These are phyloP conservation scores for Mallotus nudiflorus DNA, from an alignment of 345 rosid genomes.

Conservation along the genomic window DNA sequence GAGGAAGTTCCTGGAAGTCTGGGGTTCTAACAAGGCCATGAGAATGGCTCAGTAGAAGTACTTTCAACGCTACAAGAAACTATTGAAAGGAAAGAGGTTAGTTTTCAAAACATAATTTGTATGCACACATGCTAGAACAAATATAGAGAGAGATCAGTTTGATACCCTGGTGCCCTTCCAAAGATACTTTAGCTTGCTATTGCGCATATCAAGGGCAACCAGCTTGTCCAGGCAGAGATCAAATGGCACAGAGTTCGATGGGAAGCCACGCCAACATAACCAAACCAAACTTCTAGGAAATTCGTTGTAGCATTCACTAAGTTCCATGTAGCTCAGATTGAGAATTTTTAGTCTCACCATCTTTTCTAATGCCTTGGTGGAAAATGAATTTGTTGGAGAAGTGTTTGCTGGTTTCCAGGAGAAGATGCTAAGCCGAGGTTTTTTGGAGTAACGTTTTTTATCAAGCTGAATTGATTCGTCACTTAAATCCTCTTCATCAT, in stretches of 20 bases:
- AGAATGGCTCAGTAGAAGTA: slow-evolving; percentile 25
- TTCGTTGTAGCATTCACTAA: not conserved
- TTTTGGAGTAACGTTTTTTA: not conserved
- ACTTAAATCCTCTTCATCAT: not conserved
- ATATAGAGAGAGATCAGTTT: not conserved
- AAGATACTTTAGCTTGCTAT: slow-evolving; percentile 18
- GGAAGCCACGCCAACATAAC: slow-evolving; percentile 23
- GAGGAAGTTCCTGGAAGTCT: slow-evolving; percentile 14
- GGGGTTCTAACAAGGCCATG: slow-evolving; percentile 18
- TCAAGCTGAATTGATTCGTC: not conserved
- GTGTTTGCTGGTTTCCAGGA: not conserved
- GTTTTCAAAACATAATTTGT: not conserved
- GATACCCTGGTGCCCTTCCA: slow-evolving; percentile 27
- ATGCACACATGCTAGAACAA: not conserved
- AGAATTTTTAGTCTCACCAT: slow-evolving; percentile 17
- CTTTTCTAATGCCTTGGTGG: slow-evolving; percentile 8
- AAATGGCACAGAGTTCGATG: slow-evolving; percentile 9
- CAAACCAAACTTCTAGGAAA: slow-evolving; percentile 19
- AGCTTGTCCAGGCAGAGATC: slow-evolving; percentile 16
- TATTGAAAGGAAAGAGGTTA: not conserved
- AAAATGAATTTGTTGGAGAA: not conserved
- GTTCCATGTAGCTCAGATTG: slow-evolving; percentile 1
- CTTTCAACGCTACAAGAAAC: slow-evolving; percentile 16
- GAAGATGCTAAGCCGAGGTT: slow-evolving; percentile 6
- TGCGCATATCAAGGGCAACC: slow-evolving; percentile 21